Conservation (phyloP, 1,284 basidiomycete genomes). For the Vanrija humicola region DNA sequence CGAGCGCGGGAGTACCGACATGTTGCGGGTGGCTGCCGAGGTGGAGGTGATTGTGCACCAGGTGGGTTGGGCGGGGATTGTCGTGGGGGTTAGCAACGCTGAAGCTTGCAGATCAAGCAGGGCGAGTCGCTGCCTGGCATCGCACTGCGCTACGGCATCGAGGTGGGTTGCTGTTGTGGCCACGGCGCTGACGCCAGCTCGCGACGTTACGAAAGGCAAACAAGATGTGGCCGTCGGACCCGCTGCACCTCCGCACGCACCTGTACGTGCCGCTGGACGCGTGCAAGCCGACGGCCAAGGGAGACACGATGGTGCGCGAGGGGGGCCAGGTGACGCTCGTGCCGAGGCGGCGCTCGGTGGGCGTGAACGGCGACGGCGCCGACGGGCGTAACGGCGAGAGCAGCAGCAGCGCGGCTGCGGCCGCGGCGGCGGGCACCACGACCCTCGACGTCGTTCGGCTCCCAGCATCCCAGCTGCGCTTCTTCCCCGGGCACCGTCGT, state of each 20-base stretch:
- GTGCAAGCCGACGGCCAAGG: conserved; percentile 41
- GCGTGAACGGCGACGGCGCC: background rate
- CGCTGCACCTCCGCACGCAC: conserved; percentile 75
- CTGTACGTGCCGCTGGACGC: conserved; percentile 69
- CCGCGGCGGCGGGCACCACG: background rate
- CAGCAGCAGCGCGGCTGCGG: conserved; percentile 4
- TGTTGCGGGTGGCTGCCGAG: conserved; percentile 27
- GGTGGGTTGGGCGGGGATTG: conserved; percentile 23
- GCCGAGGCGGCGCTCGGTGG: conserved; percentile 13
- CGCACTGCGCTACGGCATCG: conserved; percentile 78
- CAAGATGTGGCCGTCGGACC: conserved; percentile 83
- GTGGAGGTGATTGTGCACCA: conserved; percentile 52
- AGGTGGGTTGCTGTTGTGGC: conserved; percentile 50
- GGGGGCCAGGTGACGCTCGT: conserved; percentile 40
- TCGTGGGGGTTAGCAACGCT: background rate
- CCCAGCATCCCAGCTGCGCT: conserved; percentile 43
- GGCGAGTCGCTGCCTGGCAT: conserved; percentile 78
- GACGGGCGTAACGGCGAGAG: background rate
- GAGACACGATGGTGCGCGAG: conserved; percentile 35
- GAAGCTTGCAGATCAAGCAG: conserved; percentile 55
- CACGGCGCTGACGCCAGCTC: conserved; percentile 33
- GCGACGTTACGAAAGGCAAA: conserved; percentile 78
- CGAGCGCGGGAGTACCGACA: conserved; percentile 17
- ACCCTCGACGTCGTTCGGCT: conserved; percentile 42
- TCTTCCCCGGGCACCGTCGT: conserved; percentile 34